Percentiles rank a stretch among this genome's conserved stretches.
Conservation (phyloP, 2,329 filamentous ascomycete genomes). For the Neodidymelliopsis sp. region DNA sequence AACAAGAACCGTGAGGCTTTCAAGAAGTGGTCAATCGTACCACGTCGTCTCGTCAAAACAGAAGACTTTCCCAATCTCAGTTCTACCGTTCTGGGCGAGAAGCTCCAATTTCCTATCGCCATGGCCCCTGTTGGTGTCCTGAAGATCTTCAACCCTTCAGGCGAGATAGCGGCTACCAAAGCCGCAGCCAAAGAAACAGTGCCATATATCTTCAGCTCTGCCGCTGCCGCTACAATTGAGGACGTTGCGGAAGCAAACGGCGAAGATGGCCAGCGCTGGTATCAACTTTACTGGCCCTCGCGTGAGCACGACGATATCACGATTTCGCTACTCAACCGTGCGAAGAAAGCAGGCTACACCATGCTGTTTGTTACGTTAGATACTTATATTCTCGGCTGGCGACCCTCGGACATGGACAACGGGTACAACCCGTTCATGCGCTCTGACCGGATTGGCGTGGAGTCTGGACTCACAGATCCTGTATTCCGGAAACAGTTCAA, state of each 20-base stretch:
- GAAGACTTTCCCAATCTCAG: conserved; percentile 21
- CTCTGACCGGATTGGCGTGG: conserved; percentile 58
- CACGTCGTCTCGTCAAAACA: conserved; percentile 23
- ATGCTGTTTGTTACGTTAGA: conserved; percentile 75
- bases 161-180: conserved; percentile 67
- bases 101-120: conserved; percentile 60
- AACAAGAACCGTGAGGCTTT: conserved; percentile 40
- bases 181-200: conserved; percentile 67
- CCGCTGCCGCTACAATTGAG: conserved; percentile 67
- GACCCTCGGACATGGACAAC: conserved; percentile 70
- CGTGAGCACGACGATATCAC: conserved; percentile 69
- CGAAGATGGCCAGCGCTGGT: conserved; percentile 65
- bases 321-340: conserved; percentile 65
- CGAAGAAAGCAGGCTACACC: conserved; percentile 65
- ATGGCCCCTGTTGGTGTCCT: conserved; percentile 74
- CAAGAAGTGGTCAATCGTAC: conserved; percentile 34
- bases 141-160: conserved; percentile 68
- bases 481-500: conserved; percentile 68
- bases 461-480: conserved; percentile 71
- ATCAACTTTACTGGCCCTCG: conserved; percentile 75
- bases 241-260: conserved; percentile 66
- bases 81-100: conserved; percentile 47
- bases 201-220: conserved; percentile 71
- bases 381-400: conserved; percentile 71
- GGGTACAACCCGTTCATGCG: conserved; percentile 49